Conservation (phyloP, 2,329 filamentous ascomycete species). For the Exophiala xenobiotica region DNA sequence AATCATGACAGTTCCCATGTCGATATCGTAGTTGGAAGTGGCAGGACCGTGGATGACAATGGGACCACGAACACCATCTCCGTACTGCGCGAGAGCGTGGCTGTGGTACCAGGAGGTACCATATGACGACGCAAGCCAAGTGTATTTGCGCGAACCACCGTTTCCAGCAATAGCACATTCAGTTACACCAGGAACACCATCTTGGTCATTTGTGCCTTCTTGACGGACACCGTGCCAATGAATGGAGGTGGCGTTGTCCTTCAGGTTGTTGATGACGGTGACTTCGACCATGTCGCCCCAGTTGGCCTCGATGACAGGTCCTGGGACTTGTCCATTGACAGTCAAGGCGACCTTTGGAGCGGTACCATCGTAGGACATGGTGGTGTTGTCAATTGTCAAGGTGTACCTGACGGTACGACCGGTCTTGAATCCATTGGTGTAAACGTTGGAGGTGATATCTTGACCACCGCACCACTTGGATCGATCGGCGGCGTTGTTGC, state of each 20-base stretch:
- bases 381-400: constrained; percentile 26
- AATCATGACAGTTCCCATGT: constrained; percentile 30
- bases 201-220: constrained; percentile 51
- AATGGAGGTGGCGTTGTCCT: constrained; percentile 59
- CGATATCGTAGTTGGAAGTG: constrained; percentile 29
- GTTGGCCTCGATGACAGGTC: constrained; percentile 64
- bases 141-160: constrained; percentile 57
- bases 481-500: constrained; percentile 23
- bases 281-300: constrained; percentile 59
- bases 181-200: constrained; percentile 57
- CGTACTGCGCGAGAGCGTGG: constrained; percentile 49
- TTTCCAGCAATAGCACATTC: constrained; percentile 53
- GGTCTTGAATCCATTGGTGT: constrained; percentile 19
- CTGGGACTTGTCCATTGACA: constrained; percentile 67
- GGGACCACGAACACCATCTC: constrained; percentile 30
- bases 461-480: constrained; percentile 25
- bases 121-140: constrained; percentile 54
- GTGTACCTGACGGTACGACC: constrained; percentile 24
- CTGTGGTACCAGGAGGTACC: constrained; percentile 61
- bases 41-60: constrained; percentile 31
- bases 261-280: constrained; percentile 55
- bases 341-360: constrained; percentile 57
- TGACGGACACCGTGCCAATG: constrained; percentile 54
- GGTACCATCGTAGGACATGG: constrained; percentile 25
- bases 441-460: constrained; percentile 20